Conservation (phyloP, 345 rosid species). For the Eucalyptus grandis region DNA sequence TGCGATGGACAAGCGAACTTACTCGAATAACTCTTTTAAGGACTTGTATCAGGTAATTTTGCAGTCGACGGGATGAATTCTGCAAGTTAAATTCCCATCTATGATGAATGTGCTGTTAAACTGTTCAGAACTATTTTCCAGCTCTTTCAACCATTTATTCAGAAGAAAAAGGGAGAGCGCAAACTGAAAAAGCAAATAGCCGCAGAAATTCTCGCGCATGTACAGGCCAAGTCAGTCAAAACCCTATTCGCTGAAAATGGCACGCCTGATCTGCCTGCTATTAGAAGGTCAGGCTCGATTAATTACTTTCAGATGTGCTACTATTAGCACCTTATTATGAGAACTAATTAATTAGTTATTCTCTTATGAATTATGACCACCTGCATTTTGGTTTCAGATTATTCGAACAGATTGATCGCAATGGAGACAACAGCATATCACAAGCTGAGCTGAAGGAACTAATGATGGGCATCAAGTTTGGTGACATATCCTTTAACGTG, state of each 20-base stretch:
- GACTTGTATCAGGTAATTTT: not conserved
- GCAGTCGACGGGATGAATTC: not conserved
- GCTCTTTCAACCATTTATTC: conserved; percentile 15
- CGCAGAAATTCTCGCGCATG: not conserved
- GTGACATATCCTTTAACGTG: conserved; percentile 1
- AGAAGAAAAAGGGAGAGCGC: conserved; percentile 10
- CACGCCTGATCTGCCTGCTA: conserved; percentile 1
- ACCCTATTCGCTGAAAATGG: conserved; percentile 10
- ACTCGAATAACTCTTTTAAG: not conserved
- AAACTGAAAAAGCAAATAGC: conserved; percentile 4
- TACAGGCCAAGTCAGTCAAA: not conserved
- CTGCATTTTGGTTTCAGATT: not conserved
- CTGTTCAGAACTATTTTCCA: not conserved
- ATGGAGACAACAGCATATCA: conserved; percentile 2
- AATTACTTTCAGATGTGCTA: not conserved
- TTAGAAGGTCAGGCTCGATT: not conserved
- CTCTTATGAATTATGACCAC: not conserved
- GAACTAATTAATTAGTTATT: not conserved
- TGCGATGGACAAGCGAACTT: not conserved
- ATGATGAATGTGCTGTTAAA: not conserved
- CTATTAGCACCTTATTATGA: too few species aligned
- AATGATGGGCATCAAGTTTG: conserved; percentile 3
- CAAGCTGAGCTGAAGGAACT: conserved; percentile 5
- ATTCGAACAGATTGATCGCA: conserved; percentile 5
- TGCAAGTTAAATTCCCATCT: not conserved